Percentiles rank a stretch among this genome's conserved stretches.
These are phyloP conservation scores for Nemania diffusa DNA, from an alignment of 2,329 filamentous ascomycete species.

Conservation along the genomic window DNA sequence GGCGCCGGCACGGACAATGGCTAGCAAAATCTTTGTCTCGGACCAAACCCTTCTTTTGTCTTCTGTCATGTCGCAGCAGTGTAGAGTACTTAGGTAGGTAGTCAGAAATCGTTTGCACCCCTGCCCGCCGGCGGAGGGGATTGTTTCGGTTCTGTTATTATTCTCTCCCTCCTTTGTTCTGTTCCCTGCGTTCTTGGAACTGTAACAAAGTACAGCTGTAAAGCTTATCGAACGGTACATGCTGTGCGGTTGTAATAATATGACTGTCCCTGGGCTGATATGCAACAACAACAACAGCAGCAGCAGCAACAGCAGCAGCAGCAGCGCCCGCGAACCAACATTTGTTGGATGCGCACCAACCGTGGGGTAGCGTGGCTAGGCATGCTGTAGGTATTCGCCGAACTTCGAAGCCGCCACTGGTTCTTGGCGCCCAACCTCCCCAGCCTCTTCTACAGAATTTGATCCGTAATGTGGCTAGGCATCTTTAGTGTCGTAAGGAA, in stretches of 20 bases:
- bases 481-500: not conserved
- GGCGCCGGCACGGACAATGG: conserved; percentile 17
- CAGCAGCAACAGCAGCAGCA: not conserved
- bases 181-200: not conserved
- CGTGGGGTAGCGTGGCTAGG: not conserved
- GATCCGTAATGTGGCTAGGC: conserved; percentile 3
- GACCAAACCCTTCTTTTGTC: conserved; percentile 23
- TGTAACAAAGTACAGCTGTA: not conserved
- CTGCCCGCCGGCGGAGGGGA: not conserved
- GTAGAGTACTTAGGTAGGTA: not conserved
- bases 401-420: not conserved
- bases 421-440: conserved; percentile 16
- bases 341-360: not conserved
- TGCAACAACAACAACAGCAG: not conserved
- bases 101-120: too few relatives aligned
- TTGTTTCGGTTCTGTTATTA: not conserved
- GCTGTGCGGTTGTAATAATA: not conserved
- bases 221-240: not conserved
- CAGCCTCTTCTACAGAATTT: conserved; percentile 30
- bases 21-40: conserved; percentile 31
- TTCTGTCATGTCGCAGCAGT: conserved; percentile 29
- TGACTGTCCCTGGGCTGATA: not conserved
- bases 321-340: not conserved
- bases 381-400: not conserved
- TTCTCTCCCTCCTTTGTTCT: too few relatives aligned